phyloP scores from a whole-genome alignment of 257 asterid genomes.

The Solanum ossicruentum region DNA sequence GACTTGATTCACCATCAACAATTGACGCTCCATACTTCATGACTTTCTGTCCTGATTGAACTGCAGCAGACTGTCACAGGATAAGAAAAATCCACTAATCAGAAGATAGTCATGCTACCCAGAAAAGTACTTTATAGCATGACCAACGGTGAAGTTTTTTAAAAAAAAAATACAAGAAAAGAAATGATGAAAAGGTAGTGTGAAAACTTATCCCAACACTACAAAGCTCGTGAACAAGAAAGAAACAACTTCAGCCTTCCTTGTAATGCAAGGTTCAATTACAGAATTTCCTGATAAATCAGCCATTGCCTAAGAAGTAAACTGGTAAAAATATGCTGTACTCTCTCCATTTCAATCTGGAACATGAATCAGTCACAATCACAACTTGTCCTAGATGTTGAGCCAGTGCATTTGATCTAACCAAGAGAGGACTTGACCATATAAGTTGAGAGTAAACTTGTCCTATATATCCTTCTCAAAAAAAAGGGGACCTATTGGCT shows the following conservation, averaged over 20 bases:
- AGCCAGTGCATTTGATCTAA: not conserved
- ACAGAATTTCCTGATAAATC: not conserved
- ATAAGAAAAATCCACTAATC: not conserved
- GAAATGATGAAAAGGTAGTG: not conserved
- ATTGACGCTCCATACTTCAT: constrained; percentile 73
- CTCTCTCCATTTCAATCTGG: not conserved
- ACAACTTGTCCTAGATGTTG: not conserved
- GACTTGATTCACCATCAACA: constrained; percentile 47
- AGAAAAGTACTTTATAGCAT: not conserved
- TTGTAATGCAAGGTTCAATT: not conserved
- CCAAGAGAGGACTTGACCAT: not conserved
- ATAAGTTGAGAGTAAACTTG: not conserved
- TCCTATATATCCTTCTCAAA: not conserved
- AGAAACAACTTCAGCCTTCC: not conserved
- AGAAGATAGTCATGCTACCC: not conserved
- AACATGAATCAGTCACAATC: not conserved
- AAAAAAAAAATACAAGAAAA: not conserved
- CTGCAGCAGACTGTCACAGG: constrained; percentile 65
- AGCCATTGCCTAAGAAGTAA: not conserved
- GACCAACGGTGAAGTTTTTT: not conserved
- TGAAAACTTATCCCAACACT: not conserved
- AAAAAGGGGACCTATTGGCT: not conserved
- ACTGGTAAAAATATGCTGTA: not conserved
- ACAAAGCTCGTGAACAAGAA: not conserved
- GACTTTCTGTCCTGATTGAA: constrained; percentile 57